Evolutionary conservation across 768 basidiomycete species (phyloP), one percentile per base, ranked within the genome.

Genomic region (Mycena vitilis): DNA sequence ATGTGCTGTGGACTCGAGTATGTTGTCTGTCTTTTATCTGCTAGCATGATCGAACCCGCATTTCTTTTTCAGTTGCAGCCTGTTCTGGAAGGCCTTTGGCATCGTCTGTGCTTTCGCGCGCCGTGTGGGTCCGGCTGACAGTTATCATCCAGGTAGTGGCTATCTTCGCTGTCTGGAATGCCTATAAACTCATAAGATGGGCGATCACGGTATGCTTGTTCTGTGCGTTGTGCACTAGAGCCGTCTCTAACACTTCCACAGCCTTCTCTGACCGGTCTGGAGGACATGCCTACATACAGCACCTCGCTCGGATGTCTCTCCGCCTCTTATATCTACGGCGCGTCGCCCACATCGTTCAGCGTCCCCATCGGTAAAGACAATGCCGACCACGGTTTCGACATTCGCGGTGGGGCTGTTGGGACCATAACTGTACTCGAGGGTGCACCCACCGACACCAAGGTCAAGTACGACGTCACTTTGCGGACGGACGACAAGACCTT

Each of bases 201-300:
- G 83, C 83, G 40, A 75, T 81, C 16, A 83, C 81, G 49, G 88
- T 87, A 66, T 62, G 80, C 76, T n/a, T 60, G 6, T 30, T 40
- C 45, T 38, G 18, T 18, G 30, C 30, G 30, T 30, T 30, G 9
- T 23, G 16, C 9, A n/a, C 34, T 36, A 30, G 12, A 40, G 52
- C 30, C 15, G 23, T 30, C 52, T 51, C 60, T 66, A 40, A 53
- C n/a, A 42, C 40, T 23, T 59, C 18, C 22, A 16, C 69, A 88
- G 88, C 82, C 83, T 44, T 73, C 81, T 0, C 83, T 84, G 2
- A 85, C 85, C 45, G 86, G 86, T 13, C 77, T 89, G 8, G 88
- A 89, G 71, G 74, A 77, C n/a, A 86, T 88, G 83, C 89, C 88
- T 0, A 80, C 75, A 34, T 89, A 83, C 78, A 83, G 86, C 75